phyloP scores from a whole-genome alignment of 106 monocot genomes.

The Iris macrosiphon region DNA sequence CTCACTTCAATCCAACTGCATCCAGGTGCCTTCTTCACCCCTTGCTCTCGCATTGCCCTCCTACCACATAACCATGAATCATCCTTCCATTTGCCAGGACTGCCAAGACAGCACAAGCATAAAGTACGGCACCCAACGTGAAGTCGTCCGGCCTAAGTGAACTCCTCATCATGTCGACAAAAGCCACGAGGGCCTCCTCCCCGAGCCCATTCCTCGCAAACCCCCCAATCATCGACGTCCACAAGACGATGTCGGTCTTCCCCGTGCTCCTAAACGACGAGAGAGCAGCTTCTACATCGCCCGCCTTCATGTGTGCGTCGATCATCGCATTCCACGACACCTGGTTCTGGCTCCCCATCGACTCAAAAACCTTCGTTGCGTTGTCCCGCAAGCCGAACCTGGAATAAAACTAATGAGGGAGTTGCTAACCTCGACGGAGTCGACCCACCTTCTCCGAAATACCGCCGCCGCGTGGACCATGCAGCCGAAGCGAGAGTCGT shows the following conservation, averaged over 20 bases:
- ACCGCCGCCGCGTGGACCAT: constrained; percentile 33
- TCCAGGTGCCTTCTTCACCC: constrained; percentile 62
- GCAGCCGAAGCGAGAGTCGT: constrained; percentile 18
- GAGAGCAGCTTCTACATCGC: constrained; percentile 32
- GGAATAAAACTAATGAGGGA: constrained; percentile 52
- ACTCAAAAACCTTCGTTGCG: constrained; percentile 37
- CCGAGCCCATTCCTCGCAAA: constrained; percentile 32
- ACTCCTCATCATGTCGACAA: constrained; percentile 37
- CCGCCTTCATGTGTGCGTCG: constrained; percentile 46
- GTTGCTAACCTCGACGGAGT: constrained; percentile 41
- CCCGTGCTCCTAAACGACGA: constrained; percentile 35
- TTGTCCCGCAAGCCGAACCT: constrained; percentile 13
- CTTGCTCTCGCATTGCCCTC: constrained; percentile 41
- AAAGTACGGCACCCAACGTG: constrained; percentile 44
- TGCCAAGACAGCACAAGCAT: constrained; percentile 42
- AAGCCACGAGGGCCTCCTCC: constrained; percentile 38
- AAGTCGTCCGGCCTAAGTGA: constrained; percentile 54
- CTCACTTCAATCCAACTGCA: constrained; percentile 78
- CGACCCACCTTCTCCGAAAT: constrained; percentile 30
- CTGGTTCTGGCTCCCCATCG: constrained; percentile 22
- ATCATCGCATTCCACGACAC: constrained; percentile 77
- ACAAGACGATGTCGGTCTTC: constrained; percentile 46
- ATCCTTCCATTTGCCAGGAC: constrained; percentile 41
- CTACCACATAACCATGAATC: constrained; percentile 45
- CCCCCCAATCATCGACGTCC: constrained; percentile 56